A percentile compares a stretch with the other conserved stretches of the same genome.
These are phyloP conservation scores for Ogataea hybrid DNA, from an alignment of 1,139 yeast genomes.

Conservation along the genomic window DNA sequence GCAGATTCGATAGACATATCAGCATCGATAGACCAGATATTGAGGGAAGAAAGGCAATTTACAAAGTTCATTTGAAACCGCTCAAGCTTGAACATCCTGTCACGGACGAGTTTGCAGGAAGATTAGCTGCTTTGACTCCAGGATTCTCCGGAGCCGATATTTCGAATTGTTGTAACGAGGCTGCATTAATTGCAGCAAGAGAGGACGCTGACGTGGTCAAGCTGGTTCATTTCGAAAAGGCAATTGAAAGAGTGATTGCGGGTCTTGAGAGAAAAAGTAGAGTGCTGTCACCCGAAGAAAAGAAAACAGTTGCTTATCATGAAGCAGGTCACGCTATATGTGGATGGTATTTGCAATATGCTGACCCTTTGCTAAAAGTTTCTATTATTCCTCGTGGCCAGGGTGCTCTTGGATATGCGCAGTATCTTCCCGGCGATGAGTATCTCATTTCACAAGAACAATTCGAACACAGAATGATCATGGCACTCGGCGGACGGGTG, in stretches of 20 bases:
- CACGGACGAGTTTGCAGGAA: constrained; percentile 64
- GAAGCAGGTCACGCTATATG: constrained; percentile 99
- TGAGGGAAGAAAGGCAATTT: constrained; percentile 90
- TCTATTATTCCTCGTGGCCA: constrained; percentile 96
- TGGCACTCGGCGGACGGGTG: constrained; percentile 97
- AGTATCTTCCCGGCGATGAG: constrained; percentile 92
- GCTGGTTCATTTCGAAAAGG: constrained; percentile 84
- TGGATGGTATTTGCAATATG: constrained; percentile 89
- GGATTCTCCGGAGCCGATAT: constrained; percentile 99
- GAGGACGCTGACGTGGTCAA: constrained; percentile 65
- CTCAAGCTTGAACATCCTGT: constrained; percentile 49
- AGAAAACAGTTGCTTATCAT: constrained; percentile 89
- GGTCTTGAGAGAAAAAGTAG: constrained; percentile 91
- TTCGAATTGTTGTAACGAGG: constrained; percentile 96
- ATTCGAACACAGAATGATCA: constrained; percentile 84
- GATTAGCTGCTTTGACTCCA: constrained; percentile 93
- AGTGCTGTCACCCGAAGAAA: constrained; percentile 79
- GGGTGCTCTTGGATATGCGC: constrained; percentile 98
- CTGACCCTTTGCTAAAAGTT: constrained; percentile 92
- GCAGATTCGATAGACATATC: constrained; percentile 94
- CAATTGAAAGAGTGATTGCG: constrained; percentile 96
- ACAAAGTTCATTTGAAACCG: constrained; percentile 75
- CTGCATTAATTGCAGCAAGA: constrained; percentile 95
- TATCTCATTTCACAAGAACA: constrained; percentile 78
- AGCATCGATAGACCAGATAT: constrained; percentile 89